Evolutionary conservation across 495 filamentous ascomycete species (phyloP).

Genomic region (Choiromyces venosus): DNA sequence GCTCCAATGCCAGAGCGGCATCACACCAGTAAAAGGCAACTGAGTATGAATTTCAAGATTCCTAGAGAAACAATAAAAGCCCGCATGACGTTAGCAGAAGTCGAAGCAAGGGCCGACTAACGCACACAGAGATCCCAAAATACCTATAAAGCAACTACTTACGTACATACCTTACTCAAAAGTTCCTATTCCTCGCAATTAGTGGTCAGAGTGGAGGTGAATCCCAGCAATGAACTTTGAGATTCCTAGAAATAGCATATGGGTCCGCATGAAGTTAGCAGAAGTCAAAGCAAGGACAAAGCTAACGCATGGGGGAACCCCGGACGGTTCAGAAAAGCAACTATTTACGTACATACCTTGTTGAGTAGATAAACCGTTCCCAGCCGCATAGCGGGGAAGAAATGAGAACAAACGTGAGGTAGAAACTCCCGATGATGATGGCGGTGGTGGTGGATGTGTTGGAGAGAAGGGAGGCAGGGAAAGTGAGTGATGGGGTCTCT

Average conservation of each 20-base stretch:
- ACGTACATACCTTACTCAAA: no score
- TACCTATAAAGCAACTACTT: neutral
- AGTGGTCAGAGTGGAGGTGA: no score
- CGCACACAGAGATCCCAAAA: neutral
- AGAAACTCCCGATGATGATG: neutral
- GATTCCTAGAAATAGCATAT: neutral
- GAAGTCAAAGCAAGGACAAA: neutral
- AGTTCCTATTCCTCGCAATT: no score
- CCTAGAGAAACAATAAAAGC: neutral
- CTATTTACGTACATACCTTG: constrained; percentile 1
- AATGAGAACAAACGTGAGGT: neutral
- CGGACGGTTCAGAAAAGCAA: neutral
- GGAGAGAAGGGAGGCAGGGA: neutral
- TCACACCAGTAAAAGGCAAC: no score
- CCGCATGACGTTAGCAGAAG: neutral
- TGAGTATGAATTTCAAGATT: no score
- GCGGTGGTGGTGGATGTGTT: neutral
- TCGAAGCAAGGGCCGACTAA: neutral
- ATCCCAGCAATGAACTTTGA: no score
- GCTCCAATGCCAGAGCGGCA: no score
- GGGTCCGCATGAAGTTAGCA: neutral
- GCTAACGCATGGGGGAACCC: neutral
- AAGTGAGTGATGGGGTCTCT: neutral
- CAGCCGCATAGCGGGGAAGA: neutral
- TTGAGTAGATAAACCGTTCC: neutral